phyloP scores from a whole-genome alignment of 257 asterid species.

The Rhazya stricta region DNA sequence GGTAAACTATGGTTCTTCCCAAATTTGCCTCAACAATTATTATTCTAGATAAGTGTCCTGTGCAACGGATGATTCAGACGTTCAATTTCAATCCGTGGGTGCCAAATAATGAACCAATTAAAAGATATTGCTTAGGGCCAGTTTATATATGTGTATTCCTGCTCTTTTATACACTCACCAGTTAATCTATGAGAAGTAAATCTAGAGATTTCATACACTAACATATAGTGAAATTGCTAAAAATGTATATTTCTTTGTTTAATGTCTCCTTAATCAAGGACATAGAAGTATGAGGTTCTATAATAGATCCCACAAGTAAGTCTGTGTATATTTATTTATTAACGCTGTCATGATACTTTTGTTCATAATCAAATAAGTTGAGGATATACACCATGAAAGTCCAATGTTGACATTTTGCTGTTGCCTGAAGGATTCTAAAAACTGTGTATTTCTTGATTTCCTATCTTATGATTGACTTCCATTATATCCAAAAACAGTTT shows the following conservation, averaged over 20 bases:
- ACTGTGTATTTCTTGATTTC: neutral
- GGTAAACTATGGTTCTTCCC: constrained; percentile 30
- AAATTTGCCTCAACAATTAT: neutral
- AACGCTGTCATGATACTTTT: too few relatives aligned
- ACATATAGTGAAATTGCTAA: neutral
- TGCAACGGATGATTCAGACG: neutral
- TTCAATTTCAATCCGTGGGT: neutral
- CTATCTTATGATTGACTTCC: neutral
- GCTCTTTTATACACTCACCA: neutral
- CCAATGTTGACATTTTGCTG: neutral
- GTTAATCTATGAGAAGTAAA: neutral
- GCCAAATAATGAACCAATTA: neutral
- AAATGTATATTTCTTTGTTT: neutral
- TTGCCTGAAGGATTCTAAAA: too few relatives aligned
- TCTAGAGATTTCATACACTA: neutral
- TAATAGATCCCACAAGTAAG: neutral
- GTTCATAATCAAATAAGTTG: too few relatives aligned
- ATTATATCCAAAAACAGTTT: neutral
- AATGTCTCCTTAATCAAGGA: neutral
- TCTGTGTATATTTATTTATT: neutral
- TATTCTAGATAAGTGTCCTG: neutral
- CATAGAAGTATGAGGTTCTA: neutral
- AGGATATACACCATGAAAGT: neutral
- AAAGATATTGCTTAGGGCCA: neutral
- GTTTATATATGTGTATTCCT: too few relatives aligned